A percentile compares a stretch with the other conserved stretches of the same genome.
Evolutionary conservation across 2,329 filamentous ascomycete genomes (phyloP).

Genomic region (Fusarium napiforme): DNA sequence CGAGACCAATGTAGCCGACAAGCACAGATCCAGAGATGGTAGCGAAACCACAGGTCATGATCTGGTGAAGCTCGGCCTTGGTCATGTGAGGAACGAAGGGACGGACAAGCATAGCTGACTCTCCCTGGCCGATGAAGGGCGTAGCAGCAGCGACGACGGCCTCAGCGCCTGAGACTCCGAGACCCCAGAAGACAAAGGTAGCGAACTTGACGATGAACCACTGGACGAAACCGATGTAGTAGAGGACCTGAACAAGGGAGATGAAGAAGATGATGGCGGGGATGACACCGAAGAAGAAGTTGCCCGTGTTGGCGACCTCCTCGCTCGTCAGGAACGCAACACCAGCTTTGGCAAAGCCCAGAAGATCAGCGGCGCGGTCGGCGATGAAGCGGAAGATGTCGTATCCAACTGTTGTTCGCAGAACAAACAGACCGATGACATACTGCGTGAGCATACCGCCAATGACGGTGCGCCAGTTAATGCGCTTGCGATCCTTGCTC

Average conservation of each 20-base stretch:
- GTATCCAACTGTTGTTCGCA: slow-evolving; percentile 82
- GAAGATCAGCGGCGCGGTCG: slow-evolving; percentile 74
- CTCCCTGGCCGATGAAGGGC: slow-evolving; percentile 93
- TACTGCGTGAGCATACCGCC: slow-evolving; percentile 91
- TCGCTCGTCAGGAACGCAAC: slow-evolving; percentile 71
- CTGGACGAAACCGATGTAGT: slow-evolving; percentile 82
- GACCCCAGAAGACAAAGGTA: slow-evolving; percentile 89
- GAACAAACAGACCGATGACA: slow-evolving; percentile 86
- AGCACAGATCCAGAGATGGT: slow-evolving; percentile 91
- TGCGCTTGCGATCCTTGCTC: slow-evolving; percentile 72
- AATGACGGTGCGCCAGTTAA: slow-evolving; percentile 84
- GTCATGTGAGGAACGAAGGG: slow-evolving; percentile 89
- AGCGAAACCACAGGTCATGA: slow-evolving; percentile 92
- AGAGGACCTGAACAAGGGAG: slow-evolving; percentile 86
- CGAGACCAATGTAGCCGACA: slow-evolving; percentile 85
- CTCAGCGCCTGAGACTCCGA: slow-evolving; percentile 88
- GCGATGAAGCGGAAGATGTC: slow-evolving; percentile 95
- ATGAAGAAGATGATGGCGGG: slow-evolving; percentile 98
- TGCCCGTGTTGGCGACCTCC: slow-evolving; percentile 60
- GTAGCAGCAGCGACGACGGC: slow-evolving; percentile 94
- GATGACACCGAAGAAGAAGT: slow-evolving; percentile 84
- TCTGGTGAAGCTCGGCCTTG: slow-evolving; percentile 86
- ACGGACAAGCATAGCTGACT: slow-evolving; percentile 91
- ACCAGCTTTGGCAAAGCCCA: slow-evolving; percentile 80
- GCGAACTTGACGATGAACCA: slow-evolving; percentile 93